Evolutionary conservation across 208 protist species (phyloP).

Genomic region (Phytomonas sp.): DNA sequence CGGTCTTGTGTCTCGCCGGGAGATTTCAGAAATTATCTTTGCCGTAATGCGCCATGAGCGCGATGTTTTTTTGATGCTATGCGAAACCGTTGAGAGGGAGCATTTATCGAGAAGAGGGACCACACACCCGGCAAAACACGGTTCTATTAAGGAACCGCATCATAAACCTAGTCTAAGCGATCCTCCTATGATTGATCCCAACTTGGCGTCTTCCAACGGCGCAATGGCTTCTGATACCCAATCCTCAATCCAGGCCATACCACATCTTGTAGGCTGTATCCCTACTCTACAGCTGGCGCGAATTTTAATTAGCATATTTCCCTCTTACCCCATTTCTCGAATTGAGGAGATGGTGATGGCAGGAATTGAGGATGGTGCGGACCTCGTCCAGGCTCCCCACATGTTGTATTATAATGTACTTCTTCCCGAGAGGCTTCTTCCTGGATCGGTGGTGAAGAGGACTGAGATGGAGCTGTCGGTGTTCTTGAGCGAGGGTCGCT

Average conservation of each 20-base stretch:
- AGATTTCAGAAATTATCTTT: constrained; percentile 44
- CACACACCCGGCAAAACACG: neutral
- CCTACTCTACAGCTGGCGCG: constrained; percentile 45
- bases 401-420: constrained; percentile 60
- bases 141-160: neutral
- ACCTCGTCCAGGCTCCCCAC: constrained; percentile 20
- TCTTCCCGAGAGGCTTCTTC: constrained; percentile 45
- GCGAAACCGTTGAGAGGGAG: constrained; percentile 30
- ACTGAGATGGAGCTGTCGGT: neutral
- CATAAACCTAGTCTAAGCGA: neutral
- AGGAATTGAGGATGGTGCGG: constrained; percentile 34
- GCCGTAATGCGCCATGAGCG: constrained; percentile 43
- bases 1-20: constrained; percentile 33
- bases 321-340: constrained; percentile 33
- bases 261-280: constrained; percentile 24
- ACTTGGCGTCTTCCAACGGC: neutral
- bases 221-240: neutral
- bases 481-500: constrained; percentile 20
- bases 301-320: constrained; percentile 62
- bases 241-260: neutral
- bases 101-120: constrained; percentile 3
- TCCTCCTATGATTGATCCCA: neutral
- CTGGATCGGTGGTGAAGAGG: constrained; percentile 13
- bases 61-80: constrained; percentile 37
- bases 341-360: constrained; percentile 45